A percentile compares a stretch with the other conserved stretches of the same genome.
phyloP scores from a whole-genome alignment of 2,329 filamentous ascomycete genomes.

The Ceratocystis huliohia region DNA sequence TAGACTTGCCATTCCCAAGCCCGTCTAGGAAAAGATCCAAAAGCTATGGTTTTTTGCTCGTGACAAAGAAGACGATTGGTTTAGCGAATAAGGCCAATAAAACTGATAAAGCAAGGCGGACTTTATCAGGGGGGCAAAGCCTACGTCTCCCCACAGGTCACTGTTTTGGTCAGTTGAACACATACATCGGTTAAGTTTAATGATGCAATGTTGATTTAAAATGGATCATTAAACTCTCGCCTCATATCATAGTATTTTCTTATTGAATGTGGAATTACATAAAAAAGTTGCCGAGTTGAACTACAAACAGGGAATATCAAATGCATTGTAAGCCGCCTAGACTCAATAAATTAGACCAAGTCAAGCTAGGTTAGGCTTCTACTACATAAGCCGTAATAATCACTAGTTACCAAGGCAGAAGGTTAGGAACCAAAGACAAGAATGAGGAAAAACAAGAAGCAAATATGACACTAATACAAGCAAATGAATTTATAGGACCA shows the following conservation, averaged over 20 bases:
- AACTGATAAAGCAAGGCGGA: neutral
- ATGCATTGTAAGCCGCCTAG: no score
- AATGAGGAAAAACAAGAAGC: constrained; percentile 3
- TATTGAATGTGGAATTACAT: no score
- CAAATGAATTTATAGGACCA: neutral
- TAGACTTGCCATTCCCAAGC: neutral
- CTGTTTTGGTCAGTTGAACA: neutral
- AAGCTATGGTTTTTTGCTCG: neutral
- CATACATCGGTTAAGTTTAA: neutral
- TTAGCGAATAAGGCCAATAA: neutral
- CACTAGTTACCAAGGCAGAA: neutral
- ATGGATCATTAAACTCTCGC: neutral
- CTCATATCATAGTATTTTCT: no score
- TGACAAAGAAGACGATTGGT: neutral
- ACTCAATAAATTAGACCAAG: no score
- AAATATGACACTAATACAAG: neutral
- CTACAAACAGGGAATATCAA: no score
- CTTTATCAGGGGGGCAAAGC: neutral
- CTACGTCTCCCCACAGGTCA: neutral
- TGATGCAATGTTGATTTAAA: neutral
- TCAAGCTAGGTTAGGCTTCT: no score
- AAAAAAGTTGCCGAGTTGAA: no score
- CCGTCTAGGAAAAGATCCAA: neutral
- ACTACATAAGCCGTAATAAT: no score
- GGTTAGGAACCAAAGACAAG: neutral